Percentiles rank a stretch among this genome's conserved stretches.
Conservation (phyloP, 2,329 filamentous ascomycete species). For the Xylariales sp. region DNA sequence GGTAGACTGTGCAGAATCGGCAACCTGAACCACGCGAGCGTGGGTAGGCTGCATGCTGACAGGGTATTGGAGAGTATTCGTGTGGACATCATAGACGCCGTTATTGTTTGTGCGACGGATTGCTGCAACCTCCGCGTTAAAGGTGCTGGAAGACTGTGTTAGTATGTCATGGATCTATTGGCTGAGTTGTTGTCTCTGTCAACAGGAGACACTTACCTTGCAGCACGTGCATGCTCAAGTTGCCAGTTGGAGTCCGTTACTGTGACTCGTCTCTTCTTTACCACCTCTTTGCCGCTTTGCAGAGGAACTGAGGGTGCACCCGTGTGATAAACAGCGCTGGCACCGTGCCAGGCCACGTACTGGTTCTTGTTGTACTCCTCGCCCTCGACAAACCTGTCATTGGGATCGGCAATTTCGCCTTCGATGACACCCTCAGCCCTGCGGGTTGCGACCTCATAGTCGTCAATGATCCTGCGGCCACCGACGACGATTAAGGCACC, state of each 20-base stretch:
- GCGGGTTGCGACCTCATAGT: constrained; percentile 78
- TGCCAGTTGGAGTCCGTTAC: constrained; percentile 97
- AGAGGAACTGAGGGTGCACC: constrained; percentile 72
- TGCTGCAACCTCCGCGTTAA: constrained; percentile 71
- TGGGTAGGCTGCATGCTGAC: constrained; percentile 85
- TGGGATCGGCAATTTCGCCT: constrained; percentile 86
- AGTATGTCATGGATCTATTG: constrained; percentile 9
- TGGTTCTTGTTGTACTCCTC: constrained; percentile 98
- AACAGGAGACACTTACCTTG: constrained; percentile 70
- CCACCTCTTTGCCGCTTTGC: constrained; percentile 70
- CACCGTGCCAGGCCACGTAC: constrained; percentile 97
- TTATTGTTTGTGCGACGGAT: constrained; percentile 64
- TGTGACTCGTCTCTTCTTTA: constrained; percentile 79
- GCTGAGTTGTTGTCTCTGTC: too few relatives aligned
- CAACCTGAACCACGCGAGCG: constrained; percentile 72
- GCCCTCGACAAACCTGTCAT: constrained; percentile 71
- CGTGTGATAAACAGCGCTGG: constrained; percentile 91
- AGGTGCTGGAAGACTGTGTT: constrained; percentile 56
- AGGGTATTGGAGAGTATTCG: constrained; percentile 86
- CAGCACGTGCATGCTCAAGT: constrained; percentile 86
- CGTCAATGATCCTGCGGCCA: constrained; percentile 79
- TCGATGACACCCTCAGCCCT: constrained; percentile 75
- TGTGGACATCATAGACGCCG: constrained; percentile 91
- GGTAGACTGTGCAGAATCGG: constrained; percentile 16
- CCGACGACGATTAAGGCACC: constrained; percentile 92